Base-by-base conservation (phyloP, 805 yeast species). In the Lachancea quebecensis region DNA sequence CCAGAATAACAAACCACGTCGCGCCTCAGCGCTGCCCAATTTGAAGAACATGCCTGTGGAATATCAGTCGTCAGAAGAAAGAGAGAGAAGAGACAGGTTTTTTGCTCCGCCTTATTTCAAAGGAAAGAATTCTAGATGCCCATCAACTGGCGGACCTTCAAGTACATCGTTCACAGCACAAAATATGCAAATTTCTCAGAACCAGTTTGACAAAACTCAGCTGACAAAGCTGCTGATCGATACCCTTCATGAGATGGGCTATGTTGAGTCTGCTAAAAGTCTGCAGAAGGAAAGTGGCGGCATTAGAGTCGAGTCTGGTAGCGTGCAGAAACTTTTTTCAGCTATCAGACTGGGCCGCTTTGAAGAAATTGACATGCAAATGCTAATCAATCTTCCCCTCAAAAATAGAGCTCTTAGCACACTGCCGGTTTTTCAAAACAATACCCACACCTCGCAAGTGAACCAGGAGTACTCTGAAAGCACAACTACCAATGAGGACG, bases 191-290 rank as follows among this genome's bases (percentile, higher is more conserved):
- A 10, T 43, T 12, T 30, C 46, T 11, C 40, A 28, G n/a, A 25
- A 37, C 5, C 42, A 48, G 31, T 58, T 63, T 36, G 62, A 63
- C 44, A 60, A 56, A 36, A 50, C 51, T 7, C 67, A 77, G 53
- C 62, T 76, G 16, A 69, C 78, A 2, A 68, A 77, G 41, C 59
- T 78, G 27, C 56, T 78, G 35, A 70, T 77, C 32, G 80, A 77
- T 50, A 62, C 78, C 0, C 56, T 78, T 41, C 61, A 64, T 32
- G 81, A 76, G 46, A 49, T 78, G 46, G 81, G 81, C 4, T 76
- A 72, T 52, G 45, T 54, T 3, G 51, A 60, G 2, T 57, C 77
- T 0, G 72, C 78, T 0, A 48, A 58, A 3, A 43, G 51, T 3
- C 58, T 78, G 35, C 72, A 71, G 46, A 47, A 57, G 4, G 78